These are phyloP conservation scores for Coniochaeta pulveracea DNA, from an alignment of 2,329 filamentous ascomycete species.

Conservation along the genomic window DNA sequence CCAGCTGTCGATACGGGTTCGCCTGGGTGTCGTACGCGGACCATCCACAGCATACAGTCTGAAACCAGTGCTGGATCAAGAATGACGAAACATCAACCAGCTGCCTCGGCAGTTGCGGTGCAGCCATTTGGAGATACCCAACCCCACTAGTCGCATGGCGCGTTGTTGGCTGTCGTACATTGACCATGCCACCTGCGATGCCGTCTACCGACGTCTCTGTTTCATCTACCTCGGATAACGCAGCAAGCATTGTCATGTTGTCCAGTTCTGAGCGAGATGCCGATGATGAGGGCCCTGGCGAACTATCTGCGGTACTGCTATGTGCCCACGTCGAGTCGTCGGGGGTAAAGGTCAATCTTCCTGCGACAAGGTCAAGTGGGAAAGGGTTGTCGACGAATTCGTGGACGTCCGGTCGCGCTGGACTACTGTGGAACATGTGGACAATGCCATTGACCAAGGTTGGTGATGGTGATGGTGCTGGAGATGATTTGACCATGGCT, in stretches of 20 bases:
- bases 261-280: background rate
- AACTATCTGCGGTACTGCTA: background rate
- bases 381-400: background rate
- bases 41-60: slow-evolving; percentile 16
- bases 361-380: background rate
- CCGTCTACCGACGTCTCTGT: background rate
- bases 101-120: slow-evolving; percentile 8
- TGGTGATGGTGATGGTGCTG: too few species aligned
- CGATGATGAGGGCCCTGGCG: background rate
- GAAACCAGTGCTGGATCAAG: slow-evolving; percentile 19
- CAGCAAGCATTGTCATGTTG: background rate
- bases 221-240: slow-evolving; percentile 1
- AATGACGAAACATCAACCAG: slow-evolving; percentile 15
- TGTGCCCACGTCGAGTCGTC: background rate
- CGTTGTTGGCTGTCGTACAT: background rate
- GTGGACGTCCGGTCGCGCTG: background rate
- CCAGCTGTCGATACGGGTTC: slow-evolving; percentile 15
- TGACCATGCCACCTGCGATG: background rate
- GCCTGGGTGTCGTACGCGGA: slow-evolving; percentile 15
- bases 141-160: background rate
- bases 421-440: background rate
- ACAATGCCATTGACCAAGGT: background rate
- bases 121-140: background rate
- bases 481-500: too few species aligned
- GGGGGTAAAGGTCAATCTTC: background rate